A percentile compares a stretch with the other conserved stretches of the same genome.
These are phyloP conservation scores for Scheffersomyces insectosa DNA, from an alignment of 1,139 yeast species.

Conservation along the genomic window DNA sequence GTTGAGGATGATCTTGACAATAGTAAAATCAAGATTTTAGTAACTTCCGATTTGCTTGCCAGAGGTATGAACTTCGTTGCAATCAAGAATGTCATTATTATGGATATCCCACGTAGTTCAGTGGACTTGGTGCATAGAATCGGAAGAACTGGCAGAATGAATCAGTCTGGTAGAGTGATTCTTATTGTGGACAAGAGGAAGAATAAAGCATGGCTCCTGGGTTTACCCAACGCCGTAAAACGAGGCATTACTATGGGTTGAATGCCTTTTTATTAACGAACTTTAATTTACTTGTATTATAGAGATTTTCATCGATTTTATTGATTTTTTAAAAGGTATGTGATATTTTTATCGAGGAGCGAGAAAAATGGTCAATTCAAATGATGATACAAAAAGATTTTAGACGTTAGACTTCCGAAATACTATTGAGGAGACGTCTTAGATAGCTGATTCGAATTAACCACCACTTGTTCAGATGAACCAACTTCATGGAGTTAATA, in stretches of 20 bases:
- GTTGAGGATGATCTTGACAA: slow-evolving; percentile 29
- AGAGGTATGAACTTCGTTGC: slow-evolving; percentile 87
- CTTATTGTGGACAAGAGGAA: slow-evolving; percentile 68
- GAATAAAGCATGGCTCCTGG: slow-evolving; percentile 77
- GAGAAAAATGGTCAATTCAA: neutral
- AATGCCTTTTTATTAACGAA: slow-evolving; percentile 1
- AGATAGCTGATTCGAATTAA: slow-evolving; percentile 20
- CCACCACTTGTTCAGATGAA: neutral
- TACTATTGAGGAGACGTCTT: slow-evolving; percentile 29
- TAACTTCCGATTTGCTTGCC: slow-evolving; percentile 89
- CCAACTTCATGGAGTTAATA: slow-evolving; percentile 3
- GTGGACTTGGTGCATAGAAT: slow-evolving; percentile 88
- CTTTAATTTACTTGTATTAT: slow-evolving; percentile 4
- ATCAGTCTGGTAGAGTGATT: slow-evolving; percentile 84
- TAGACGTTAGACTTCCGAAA: slow-evolving; percentile 36
- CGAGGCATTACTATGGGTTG: slow-evolving; percentile 47
- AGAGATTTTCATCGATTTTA: slow-evolving; percentile 3
- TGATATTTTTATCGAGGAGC: slow-evolving; percentile 7
- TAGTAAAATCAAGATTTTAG: slow-evolving; percentile 56
- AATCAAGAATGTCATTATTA: slow-evolving; percentile 76
- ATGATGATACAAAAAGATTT: slow-evolving; percentile 32
- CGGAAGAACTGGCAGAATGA: slow-evolving; percentile 94
- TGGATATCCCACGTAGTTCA: slow-evolving; percentile 83
- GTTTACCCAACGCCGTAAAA: slow-evolving; percentile 70
- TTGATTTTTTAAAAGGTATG: slow-evolving; percentile 12